Evolutionary conservation across 179 eudicot species (phyloP), one percentile per base, ranked within the genome.

Genomic region (Carnegiea gigantea): DNA sequence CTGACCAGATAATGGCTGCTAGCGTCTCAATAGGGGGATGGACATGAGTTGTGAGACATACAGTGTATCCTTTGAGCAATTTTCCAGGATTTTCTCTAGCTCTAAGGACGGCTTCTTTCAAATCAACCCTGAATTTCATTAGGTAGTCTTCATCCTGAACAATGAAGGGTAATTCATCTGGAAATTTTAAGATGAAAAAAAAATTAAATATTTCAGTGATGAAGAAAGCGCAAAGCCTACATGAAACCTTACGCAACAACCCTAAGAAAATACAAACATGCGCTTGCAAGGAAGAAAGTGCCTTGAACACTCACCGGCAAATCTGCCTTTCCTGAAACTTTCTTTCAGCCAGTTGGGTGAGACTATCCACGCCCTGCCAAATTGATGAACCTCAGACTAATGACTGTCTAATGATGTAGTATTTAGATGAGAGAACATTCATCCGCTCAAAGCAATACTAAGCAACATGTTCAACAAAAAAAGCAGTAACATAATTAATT

Each of bases 311-410:
- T 80, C 70, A 95, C 98, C 97, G 21, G 90, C 89, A 86, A 93
- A 95, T 88, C 85, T 85, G 82, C 95, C 93, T 79, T 89, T 77
- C 83, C 91, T 83, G 80, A 77, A 94, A 83, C 97, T 88, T 86
- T 92, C 93, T 88, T 94, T 94, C 67, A 94, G 82, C 98, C 98
- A 94, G 43, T 79, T 86, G 38, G 98, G 92, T 77, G 97, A 89
- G 76, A 93, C 78, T 85, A 94, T 88, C 97, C 98, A 93, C 76
- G 97, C 92, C 71, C 97, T 93, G 92, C 44, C 38, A 77, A 79
- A 73, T 73, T 38, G 14, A 54, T 10, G 80, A 84, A 44, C 51
- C 10, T 74, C 44, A 72, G 30, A 67, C 54, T 43, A 15, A 70
- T 53, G 72, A 53, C 38, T 64, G 62, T 77, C 62, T 21, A 33